Percentiles rank a stretch among this genome's conserved stretches.
These are phyloP conservation scores for Solanum phureja DNA, from an alignment of 257 asterid species.

Conservation along the genomic window DNA sequence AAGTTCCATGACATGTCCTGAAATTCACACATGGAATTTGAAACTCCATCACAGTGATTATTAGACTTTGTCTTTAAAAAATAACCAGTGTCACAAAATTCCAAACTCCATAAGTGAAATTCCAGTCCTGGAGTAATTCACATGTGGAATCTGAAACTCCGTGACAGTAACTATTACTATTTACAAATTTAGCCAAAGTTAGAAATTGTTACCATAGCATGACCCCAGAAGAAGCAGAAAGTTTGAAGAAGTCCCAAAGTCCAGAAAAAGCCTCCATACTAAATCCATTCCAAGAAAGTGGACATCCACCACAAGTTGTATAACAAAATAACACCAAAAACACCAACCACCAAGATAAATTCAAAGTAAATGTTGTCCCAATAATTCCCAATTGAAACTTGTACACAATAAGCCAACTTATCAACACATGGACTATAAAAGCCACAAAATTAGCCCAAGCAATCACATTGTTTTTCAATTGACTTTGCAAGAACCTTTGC, in stretches of 20 bases:
- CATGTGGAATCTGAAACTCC: background rate
- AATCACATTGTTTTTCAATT: slow-evolving; percentile 53
- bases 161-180: background rate
- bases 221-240: slow-evolving; percentile 83
- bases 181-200: background rate
- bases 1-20: background rate
- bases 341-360: slow-evolving; percentile 54
- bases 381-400: slow-evolving; percentile 39
- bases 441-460: slow-evolving; percentile 49
- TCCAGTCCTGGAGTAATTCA: background rate
- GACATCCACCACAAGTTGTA: slow-evolving; percentile 61
- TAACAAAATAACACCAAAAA: slow-evolving; percentile 37
- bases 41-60: background rate
- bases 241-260: slow-evolving; percentile 69
- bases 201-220: slow-evolving; percentile 56
- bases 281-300: slow-evolving; percentile 68
- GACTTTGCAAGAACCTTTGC: slow-evolving; percentile 81
- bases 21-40: background rate
- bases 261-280: slow-evolving; percentile 68
- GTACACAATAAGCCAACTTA: slow-evolving; percentile 49
- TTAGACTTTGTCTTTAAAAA: background rate
- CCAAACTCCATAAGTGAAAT: background rate
- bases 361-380: slow-evolving; percentile 49
- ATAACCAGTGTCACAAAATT: background rate
- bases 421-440: slow-evolving; percentile 26